Conservation (phyloP, 768 basidiomycete species). For the Arthromyces matolae region DNA sequence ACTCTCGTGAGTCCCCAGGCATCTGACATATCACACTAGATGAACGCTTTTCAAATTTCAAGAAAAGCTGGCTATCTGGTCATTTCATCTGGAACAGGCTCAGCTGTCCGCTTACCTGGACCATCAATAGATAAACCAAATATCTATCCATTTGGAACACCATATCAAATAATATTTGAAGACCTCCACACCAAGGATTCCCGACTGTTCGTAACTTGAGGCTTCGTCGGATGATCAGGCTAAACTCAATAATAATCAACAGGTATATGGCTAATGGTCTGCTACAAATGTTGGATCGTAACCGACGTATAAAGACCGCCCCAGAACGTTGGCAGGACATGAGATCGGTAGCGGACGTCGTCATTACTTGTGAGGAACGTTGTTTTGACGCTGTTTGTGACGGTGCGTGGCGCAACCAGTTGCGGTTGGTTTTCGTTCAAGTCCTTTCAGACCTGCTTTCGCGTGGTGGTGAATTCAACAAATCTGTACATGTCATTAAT, state of each 20-base stretch:
- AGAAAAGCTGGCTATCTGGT: slow-evolving; percentile 92
- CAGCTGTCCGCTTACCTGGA: slow-evolving; percentile 93
- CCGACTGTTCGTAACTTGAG: slow-evolving; percentile 58
- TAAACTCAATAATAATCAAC: slow-evolving; percentile 8
- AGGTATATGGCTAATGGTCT: slow-evolving; percentile 94
- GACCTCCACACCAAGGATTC: slow-evolving; percentile 82
- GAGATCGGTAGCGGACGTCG: slow-evolving; percentile 85
- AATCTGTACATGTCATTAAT: slow-evolving; percentile 94
- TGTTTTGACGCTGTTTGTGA: slow-evolving; percentile 99
- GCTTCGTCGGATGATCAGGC: neutral
- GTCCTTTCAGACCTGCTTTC: slow-evolving; percentile 67
- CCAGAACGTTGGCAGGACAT: slow-evolving; percentile 98
- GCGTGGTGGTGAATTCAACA: slow-evolving; percentile 89
- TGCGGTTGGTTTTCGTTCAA: slow-evolving; percentile 2
- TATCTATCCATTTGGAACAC: slow-evolving; percentile 94
- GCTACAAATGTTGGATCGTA: slow-evolving; percentile 94
- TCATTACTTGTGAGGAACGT: slow-evolving; percentile 98
- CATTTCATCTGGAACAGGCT: slow-evolving; percentile 93
- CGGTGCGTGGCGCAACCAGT: slow-evolving; percentile 48
- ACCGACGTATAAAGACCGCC: slow-evolving; percentile 84
- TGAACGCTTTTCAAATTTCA: slow-evolving; percentile 16
- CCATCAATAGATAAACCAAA: slow-evolving; percentile 97
- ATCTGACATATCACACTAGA: neutral
- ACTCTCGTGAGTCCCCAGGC: slow-evolving; percentile 58
- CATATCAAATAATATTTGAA: slow-evolving; percentile 93